Base-by-base conservation (phyloP, 208 protist genomes). In the Tritrichomonas foetus region DNA sequence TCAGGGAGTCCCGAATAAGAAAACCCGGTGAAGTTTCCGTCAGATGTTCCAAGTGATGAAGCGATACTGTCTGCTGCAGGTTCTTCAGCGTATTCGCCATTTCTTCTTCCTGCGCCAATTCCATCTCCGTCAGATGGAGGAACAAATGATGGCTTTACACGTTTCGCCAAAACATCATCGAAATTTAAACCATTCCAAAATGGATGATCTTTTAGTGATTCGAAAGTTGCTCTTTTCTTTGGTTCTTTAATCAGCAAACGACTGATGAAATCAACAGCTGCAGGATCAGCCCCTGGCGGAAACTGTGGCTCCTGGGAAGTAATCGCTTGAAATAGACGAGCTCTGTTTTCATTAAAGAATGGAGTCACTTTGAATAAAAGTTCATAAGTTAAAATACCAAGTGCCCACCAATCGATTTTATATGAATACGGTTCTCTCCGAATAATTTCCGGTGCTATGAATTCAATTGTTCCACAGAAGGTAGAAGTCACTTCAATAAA, bases 1-100 rank as follows among this genome's bases (percentile, higher is more conserved):
- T n/a, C n/a, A n/a, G n/a, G n/a, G n/a, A n/a, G n/a, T n/a, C n/a
- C n/a, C n/a, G n/a, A n/a, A n/a, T n/a, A 75, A 13, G 74, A 82
- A 41, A 82, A 82, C 14, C 74, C 74, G 74, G 47, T 50, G 74
- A 82, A 82, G n/a, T n/a, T n/a, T n/a, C n/a, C n/a, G n/a, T n/a
- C n/a, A n/a, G 20, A 33, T 25, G 33, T 20, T 47, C 41, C 47
- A 1, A 57, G 47, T 39, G 78, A 47, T 39, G 78, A 44, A 53
- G 78, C 78, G 27, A 89, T 53, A 2, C 47, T 57, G 47, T 89
- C 78, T 33, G 33, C n/a, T 33, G 78, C 47, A 20, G 41, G 41
- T 41, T 82, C 74, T 1, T 20, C 30, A 50, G 74, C 50, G 41
- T 47, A 82, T 50, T 82, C 74, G n/a, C n/a, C n/a, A n/a, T n/a